These are phyloP conservation scores for Centrapalus pauciflorus DNA, from an alignment of 129 eudicot genomes.

Conservation along the genomic window DNA sequence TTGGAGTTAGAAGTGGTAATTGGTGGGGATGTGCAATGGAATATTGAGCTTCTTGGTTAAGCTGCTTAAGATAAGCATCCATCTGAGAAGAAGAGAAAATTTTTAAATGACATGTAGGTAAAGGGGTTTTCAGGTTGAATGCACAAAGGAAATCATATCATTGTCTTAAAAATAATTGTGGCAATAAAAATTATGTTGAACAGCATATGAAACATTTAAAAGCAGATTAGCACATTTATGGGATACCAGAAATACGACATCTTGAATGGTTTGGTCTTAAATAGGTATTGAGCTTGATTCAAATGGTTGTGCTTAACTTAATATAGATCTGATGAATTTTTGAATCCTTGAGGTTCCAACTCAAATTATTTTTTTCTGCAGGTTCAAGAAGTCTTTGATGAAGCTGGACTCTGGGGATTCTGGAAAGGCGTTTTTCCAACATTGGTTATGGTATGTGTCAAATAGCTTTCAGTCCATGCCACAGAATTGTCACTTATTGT, in stretches of 20 bases:
- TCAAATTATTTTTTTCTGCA: constrained; percentile 22
- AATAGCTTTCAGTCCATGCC: constrained; percentile 16
- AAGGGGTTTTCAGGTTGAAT: not conserved
- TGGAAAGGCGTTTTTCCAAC: constrained; percentile 98
- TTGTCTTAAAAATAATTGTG: no score
- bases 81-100: not conserved
- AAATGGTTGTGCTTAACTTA: constrained; percentile 7
- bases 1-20: not conserved
- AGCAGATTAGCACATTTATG: no score
- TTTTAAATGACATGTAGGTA: not conserved
- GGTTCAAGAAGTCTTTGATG: constrained; percentile 91
- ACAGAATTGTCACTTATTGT: constrained; percentile 28
- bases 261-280: no score
- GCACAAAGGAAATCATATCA: not conserved
- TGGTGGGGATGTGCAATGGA: not conserved
- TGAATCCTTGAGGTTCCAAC: constrained; percentile 5
- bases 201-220: no score
- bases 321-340: not conserved
- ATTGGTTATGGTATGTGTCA: constrained; percentile 77
- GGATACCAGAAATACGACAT: no score
- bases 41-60: not conserved
- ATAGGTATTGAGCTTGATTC: no score
- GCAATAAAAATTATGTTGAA: not conserved
- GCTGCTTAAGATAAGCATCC: not conserved
- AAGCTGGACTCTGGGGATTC: constrained; percentile 89